These are phyloP conservation scores for Santalum album DNA, from an alignment of 164 flowering plant species.

Conservation along the genomic window DNA sequence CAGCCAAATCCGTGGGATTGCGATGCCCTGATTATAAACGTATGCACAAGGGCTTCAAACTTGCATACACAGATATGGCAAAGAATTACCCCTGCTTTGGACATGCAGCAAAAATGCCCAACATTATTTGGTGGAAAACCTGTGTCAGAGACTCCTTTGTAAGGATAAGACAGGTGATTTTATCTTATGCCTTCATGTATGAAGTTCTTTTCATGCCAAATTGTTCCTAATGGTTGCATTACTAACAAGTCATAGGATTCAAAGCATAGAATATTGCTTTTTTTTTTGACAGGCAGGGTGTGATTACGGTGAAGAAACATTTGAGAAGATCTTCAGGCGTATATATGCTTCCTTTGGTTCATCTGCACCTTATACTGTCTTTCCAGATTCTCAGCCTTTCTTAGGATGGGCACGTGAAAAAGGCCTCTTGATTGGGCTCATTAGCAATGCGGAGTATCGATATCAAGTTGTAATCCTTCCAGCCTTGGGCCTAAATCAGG, in stretches of 20 bases:
- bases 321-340: constrained; percentile 89
- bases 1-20: constrained; percentile 86
- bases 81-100: constrained; percentile 91
- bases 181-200: no score
- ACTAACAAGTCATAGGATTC: no score
- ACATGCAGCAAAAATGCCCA: constrained; percentile 77
- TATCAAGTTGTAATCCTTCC: constrained; percentile 95
- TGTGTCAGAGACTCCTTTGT: constrained; percentile 84
- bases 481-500: constrained; percentile 83
- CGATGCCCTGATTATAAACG: constrained; percentile 96
- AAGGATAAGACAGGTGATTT: no score
- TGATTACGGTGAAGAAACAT: constrained; percentile 89
- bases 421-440: constrained; percentile 70
- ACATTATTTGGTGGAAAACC: constrained; percentile 94
- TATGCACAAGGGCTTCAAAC: constrained; percentile 88
- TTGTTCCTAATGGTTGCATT: not conserved
- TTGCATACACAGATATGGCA: constrained; percentile 88
- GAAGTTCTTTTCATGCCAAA: not conserved
- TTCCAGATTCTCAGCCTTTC: constrained; percentile 87
- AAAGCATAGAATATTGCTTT: not conserved
- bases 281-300: constrained; percentile 80
- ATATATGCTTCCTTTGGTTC: constrained; percentile 92
- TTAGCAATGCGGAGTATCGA: constrained; percentile 91
- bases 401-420: constrained; percentile 69
- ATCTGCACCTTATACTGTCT: constrained; percentile 78